Evolutionary conservation across 129 eudicot genomes (phyloP).

Genomic region (Flaveria ramosissima): DNA sequence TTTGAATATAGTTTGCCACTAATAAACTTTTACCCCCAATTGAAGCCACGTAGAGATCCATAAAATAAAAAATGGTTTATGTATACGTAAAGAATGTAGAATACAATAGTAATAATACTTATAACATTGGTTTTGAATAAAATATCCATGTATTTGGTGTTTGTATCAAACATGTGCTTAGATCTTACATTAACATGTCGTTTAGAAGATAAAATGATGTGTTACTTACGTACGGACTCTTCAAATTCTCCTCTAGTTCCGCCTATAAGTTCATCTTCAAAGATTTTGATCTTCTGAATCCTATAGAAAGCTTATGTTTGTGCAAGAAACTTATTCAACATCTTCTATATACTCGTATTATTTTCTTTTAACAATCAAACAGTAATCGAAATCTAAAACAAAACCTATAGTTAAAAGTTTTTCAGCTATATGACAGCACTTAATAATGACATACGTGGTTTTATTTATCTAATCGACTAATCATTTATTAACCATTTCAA

Average conservation of each 20-base stretch:
- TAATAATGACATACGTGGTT: too few relatives aligned
- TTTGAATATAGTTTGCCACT: slow-evolving; percentile 27
- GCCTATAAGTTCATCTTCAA: background rate
- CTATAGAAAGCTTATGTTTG: background rate
- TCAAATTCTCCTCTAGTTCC: background rate
- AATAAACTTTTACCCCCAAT: slow-evolving; percentile 33
- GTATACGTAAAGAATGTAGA: slow-evolving; percentile 4
- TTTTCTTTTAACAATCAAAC: too few relatives aligned
- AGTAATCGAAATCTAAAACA: too few relatives aligned
- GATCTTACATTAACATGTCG: background rate
- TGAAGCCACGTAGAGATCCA: slow-evolving; percentile 52
- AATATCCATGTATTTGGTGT: too few relatives aligned
- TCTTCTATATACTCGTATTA: too few relatives aligned
- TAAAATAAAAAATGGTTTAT: slow-evolving; percentile 16
- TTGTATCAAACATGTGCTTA: background rate
- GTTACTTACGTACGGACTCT: background rate
- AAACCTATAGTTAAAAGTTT: too few relatives aligned
- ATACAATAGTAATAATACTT: background rate
- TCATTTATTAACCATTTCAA: too few relatives aligned
- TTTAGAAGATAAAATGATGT: background rate
- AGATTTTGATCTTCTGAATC: background rate
- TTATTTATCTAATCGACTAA: too few relatives aligned
- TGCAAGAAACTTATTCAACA: too few relatives aligned
- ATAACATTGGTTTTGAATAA: background rate
- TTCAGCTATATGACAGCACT: too few relatives aligned